These are phyloP conservation scores for Lenwebbia sp. DNA, from an alignment of 345 rosid species.

Conservation along the genomic window DNA sequence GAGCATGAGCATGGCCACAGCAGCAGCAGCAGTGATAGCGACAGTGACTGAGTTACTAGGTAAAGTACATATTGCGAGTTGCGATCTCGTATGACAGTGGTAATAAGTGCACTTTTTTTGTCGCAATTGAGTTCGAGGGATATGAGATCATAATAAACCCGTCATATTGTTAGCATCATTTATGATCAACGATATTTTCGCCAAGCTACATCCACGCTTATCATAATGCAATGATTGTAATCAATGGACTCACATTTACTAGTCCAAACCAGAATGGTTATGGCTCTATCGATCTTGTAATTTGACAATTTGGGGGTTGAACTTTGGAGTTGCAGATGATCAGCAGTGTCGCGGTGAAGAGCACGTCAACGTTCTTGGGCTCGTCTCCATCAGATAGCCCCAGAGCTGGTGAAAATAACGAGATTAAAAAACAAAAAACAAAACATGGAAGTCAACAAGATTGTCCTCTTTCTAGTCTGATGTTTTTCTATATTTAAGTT, in stretches of 20 bases:
- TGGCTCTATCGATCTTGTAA: background rate
- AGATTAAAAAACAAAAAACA: background rate
- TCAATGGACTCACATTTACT: background rate
- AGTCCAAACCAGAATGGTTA: background rate
- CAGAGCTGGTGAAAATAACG: background rate
- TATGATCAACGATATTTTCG: background rate
- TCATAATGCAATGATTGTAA: background rate
- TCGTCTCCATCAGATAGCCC: background rate
- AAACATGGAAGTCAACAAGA: background rate
- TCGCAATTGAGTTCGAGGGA: background rate
- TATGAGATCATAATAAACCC: background rate
- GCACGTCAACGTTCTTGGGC: background rate
- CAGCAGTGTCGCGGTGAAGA: background rate
- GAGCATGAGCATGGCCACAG: background rate
- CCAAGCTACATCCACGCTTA: background rate
- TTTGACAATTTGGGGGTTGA: background rate
- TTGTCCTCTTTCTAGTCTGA: background rate
- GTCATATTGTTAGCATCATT: background rate
- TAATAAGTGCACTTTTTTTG: background rate
- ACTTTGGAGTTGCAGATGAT: background rate
- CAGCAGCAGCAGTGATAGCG: constrained; percentile 53
- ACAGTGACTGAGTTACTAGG: constrained; percentile 24
- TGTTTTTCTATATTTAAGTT: background rate
- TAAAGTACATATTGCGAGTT: background rate
- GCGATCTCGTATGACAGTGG: background rate